Evolutionary conservation across 1,284 basidiomycete genomes (phyloP), one percentile per base, ranked within the genome.

Genomic region (Pyrrhoderma noxium): DNA sequence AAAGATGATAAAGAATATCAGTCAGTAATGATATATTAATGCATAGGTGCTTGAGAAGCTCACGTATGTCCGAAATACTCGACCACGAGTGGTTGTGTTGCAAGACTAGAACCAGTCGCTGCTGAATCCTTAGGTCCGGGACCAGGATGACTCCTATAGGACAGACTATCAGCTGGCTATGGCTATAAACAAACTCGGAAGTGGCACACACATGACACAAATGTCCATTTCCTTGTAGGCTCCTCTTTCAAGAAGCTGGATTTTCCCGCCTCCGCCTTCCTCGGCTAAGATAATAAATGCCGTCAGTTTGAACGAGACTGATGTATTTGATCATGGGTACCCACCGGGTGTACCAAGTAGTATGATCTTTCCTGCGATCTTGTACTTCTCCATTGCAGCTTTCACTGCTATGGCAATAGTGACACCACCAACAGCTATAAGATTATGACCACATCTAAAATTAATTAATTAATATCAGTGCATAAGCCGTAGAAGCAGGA

Each of bases 361-460:
- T 9, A 73, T 61, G 4, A 76, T 67, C 16, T 61, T 69, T 2
- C 73, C 75, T 0, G 69, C 46, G 2, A 74, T 64, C 43, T 67
- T 55, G 54, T 69, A 65, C 49, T 64, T 61, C 50, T 64, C 62
- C 57, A 76, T 63, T 0, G 68, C 67, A 2, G 59, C 60, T 14
- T 67, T 67, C 16, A 68, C 59, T 0, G 65, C 67, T 16, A 77
- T 55, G 0, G 72, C 64, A 8, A 70, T 67, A 3, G 65, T 73
- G 2, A 75, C 63, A 8, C 74, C 74, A 8, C 65, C 62, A 37
- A 76, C 72, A 8, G 73, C 72, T 49, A 77, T 77, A 22, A 76
- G 63, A 56, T 74, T 75, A 57, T 76, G 71, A 2, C 72, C 74
- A 52, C 74, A 74, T 18, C 54, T 56, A 31, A 40, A 35, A 25